phyloP scores from a whole-genome alignment of 495 filamentous ascomycete species.

The Talaromyces liani region DNA sequence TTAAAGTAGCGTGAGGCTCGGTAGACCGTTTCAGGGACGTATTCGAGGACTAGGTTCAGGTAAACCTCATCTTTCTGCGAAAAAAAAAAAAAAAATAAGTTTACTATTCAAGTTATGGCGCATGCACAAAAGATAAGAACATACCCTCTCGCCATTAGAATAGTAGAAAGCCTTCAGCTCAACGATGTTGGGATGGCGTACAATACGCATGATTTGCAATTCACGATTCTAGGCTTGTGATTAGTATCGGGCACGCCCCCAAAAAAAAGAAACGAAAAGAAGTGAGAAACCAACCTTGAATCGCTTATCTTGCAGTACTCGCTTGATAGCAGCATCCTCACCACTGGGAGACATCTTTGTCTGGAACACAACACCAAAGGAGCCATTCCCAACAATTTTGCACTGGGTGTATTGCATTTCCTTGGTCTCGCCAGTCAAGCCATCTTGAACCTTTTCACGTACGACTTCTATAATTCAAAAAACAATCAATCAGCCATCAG shows the following conservation, averaged over 20 bases:
- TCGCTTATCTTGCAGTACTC: conserved; percentile 95
- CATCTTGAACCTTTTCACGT: conserved; percentile 98
- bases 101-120: neutral
- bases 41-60: conserved; percentile 95
- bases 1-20: conserved; percentile 98
- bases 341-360: conserved; percentile 95
- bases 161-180: conserved; percentile 99
- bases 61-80: conserved; percentile 96
- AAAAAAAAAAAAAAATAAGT: neutral
- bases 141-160: conserved; percentile 94
- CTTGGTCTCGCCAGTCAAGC: conserved; percentile 87
- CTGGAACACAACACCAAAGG: conserved; percentile 98
- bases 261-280: neutral
- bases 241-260: neutral
- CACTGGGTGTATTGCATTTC: conserved; percentile 98
- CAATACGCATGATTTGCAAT: conserved; percentile 98
- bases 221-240: conserved; percentile 74
- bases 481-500: neutral
- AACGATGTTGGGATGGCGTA: conserved; percentile 96
- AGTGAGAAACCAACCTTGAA: conserved; percentile 69
- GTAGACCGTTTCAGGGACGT: conserved; percentile 97
- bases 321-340: conserved; percentile 97
- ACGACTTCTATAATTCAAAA: conserved; percentile 67
- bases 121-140: conserved; percentile 20
- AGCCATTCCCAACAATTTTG: conserved; percentile 99